A percentile compares a stretch with the other conserved stretches of the same genome.
phyloP scores from a whole-genome alignment of 1,139 yeast species.

The Kodamaea fungicola region DNA sequence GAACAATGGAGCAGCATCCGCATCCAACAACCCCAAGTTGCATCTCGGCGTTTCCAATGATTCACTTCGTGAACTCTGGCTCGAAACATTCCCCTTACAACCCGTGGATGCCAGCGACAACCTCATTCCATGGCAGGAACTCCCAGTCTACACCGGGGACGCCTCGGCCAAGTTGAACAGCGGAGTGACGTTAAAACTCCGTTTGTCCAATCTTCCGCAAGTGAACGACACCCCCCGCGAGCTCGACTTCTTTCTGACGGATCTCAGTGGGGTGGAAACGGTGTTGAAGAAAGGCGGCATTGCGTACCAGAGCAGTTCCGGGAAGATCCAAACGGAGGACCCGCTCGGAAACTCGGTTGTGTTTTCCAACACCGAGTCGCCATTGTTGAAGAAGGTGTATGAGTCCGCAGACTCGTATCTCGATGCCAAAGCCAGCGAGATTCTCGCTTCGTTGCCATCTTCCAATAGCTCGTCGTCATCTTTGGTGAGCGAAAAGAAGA shows the following conservation, averaged over 20 bases:
- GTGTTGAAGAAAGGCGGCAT: constrained; percentile 26
- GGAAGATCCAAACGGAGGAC: constrained; percentile 34
- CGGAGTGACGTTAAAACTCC: constrained; percentile 49
- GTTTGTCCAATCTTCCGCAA: constrained; percentile 44
- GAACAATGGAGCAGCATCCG: constrained; percentile 37
- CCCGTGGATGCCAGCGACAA: constrained; percentile 44
- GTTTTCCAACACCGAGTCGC: constrained; percentile 36
- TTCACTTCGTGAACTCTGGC: constrained; percentile 67
- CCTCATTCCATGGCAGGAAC: constrained; percentile 58
- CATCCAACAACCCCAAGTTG: constrained; percentile 24
- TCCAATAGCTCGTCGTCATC: constrained; percentile 5
- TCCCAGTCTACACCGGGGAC: constrained; percentile 52
- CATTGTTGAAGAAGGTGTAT: constrained; percentile 28
- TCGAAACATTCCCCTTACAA: constrained; percentile 63
- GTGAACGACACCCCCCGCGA: constrained; percentile 31
- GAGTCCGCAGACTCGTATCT: constrained; percentile 29
- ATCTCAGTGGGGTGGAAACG: constrained; percentile 35
- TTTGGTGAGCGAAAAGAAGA: constrained; percentile 11
- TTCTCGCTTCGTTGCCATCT: constrained; percentile 12
- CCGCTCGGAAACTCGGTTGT: constrained; percentile 55
- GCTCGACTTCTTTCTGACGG: constrained; percentile 51
- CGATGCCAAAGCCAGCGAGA: constrained; percentile 13
- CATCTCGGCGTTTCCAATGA: constrained; percentile 59
- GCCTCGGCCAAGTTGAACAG: constrained; percentile 24
- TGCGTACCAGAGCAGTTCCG: constrained; percentile 7